phyloP scores from a whole-genome alignment of 2,329 filamentous ascomycete species.

The Leptodontidium sp. region DNA sequence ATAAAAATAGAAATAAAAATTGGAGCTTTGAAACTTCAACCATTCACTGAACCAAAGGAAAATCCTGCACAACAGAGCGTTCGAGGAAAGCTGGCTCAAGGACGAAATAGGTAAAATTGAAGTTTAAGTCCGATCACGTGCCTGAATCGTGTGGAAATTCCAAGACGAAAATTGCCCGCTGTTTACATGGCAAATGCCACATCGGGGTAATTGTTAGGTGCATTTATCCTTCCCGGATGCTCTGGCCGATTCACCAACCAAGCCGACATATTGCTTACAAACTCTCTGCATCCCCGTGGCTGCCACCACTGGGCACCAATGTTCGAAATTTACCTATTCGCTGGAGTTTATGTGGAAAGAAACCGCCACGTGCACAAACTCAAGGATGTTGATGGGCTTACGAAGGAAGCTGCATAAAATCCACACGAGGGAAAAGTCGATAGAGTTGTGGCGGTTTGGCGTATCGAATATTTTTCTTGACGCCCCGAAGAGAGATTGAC shows the following conservation, averaged over 20 bases:
- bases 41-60: too few relatives aligned
- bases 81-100: too few relatives aligned
- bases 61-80: too few relatives aligned
- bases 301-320: constrained; percentile 3
- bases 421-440: neutral
- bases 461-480: neutral
- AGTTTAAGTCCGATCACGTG: too few relatives aligned
- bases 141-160: too few relatives aligned
- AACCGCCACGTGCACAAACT: constrained; percentile 21
- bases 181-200: neutral
- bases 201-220: constrained; percentile 7
- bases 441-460: constrained; percentile 11
- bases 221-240: neutral
- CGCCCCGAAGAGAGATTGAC: neutral
- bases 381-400: constrained; percentile 21
- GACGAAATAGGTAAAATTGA: too few relatives aligned
- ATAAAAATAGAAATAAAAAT: too few relatives aligned
- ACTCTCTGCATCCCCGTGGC: constrained; percentile 6
- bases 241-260: constrained; percentile 6
- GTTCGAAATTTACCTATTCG: neutral
- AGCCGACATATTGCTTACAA: constrained; percentile 9
- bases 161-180: neutral
- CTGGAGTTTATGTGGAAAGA: neutral
- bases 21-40: too few relatives aligned
- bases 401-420: constrained; percentile 21